phyloP scores from a whole-genome alignment of 2,329 filamentous ascomycete species.

The Alternaria sp. region DNA sequence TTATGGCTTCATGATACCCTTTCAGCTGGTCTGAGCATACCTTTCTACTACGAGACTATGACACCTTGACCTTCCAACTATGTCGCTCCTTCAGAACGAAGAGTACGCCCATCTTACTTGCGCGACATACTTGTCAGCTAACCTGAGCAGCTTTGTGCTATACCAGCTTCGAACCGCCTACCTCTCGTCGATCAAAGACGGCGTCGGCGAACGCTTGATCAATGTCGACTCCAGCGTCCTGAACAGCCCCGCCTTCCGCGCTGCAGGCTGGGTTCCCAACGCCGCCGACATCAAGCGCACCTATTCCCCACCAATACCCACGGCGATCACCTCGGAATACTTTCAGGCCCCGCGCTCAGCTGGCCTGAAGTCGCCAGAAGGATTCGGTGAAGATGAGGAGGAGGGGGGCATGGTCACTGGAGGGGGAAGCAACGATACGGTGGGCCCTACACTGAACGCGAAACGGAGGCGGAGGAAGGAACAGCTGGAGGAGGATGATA shows the following conservation, averaged over 20 bases:
- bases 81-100: constrained; percentile 57
- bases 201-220: constrained; percentile 83
- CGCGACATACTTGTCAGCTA: constrained; percentile 24
- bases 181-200: constrained; percentile 80
- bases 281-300: constrained; percentile 80
- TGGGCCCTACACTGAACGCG: constrained; percentile 69
- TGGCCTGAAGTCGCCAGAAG: constrained; percentile 60
- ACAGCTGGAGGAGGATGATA: constrained; percentile 84
- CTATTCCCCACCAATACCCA: constrained; percentile 86
- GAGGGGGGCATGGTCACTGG: constrained; percentile 75
- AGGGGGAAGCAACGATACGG: constrained; percentile 69
- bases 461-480: constrained; percentile 74
- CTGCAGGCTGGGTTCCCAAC: constrained; percentile 80
- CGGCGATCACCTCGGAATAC: constrained; percentile 82
- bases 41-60: constrained; percentile 26
- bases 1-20: constrained; percentile 22
- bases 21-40: constrained; percentile 47
- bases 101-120: constrained; percentile 44
- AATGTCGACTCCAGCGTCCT: constrained; percentile 81
- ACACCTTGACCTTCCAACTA: constrained; percentile 30
- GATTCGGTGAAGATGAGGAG: constrained; percentile 75
- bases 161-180: constrained; percentile 85
- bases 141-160: constrained; percentile 71
- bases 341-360: constrained; percentile 74
- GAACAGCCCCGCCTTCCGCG: constrained; percentile 82